phyloP scores from a whole-genome alignment of 768 basidiomycete species.

The Mycena amicta region DNA sequence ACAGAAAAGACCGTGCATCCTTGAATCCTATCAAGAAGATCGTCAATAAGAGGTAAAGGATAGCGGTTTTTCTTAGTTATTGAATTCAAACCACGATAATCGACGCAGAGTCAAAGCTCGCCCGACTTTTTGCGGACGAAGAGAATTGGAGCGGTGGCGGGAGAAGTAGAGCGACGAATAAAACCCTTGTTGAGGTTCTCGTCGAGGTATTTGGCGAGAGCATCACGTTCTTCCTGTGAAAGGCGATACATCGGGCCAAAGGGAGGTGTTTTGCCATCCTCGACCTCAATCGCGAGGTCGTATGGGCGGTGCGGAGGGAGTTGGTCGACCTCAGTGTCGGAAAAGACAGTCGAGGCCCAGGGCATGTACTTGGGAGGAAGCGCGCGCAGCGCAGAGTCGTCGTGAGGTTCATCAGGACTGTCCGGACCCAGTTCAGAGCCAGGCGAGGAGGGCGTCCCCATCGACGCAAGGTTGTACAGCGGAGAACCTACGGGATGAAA shows the following conservation, averaged over 20 bases:
- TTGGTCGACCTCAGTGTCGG: constrained; percentile 11
- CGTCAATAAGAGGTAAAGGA: constrained; percentile 32
- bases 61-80: constrained; percentile 30
- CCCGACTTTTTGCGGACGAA: constrained; percentile 38
- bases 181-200: constrained; percentile 31
- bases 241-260: constrained; percentile 32
- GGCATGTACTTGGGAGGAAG: constrained; percentile 4
- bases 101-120: constrained; percentile 32
- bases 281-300: constrained; percentile 30
- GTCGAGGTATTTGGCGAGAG: constrained; percentile 31
- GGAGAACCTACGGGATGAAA: constrained; percentile 5
- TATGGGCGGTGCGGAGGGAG: constrained; percentile 32
- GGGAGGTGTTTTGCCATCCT: constrained; percentile 14
- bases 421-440: background rate
- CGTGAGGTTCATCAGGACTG: constrained; percentile 1
- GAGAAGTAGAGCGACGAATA: constrained; percentile 27
- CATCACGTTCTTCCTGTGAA: constrained; percentile 25
- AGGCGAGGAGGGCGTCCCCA: background rate
- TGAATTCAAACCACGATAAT: constrained; percentile 21
- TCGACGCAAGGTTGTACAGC: background rate
- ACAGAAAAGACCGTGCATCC: too few relatives aligned
- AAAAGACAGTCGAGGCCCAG: constrained; percentile 2
- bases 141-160: constrained; percentile 32
- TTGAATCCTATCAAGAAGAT: constrained; percentile 36
- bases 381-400: background rate